Base-by-base conservation (phyloP, 2,329 filamentous ascomycete species). In the Tothia fuscella region DNA sequence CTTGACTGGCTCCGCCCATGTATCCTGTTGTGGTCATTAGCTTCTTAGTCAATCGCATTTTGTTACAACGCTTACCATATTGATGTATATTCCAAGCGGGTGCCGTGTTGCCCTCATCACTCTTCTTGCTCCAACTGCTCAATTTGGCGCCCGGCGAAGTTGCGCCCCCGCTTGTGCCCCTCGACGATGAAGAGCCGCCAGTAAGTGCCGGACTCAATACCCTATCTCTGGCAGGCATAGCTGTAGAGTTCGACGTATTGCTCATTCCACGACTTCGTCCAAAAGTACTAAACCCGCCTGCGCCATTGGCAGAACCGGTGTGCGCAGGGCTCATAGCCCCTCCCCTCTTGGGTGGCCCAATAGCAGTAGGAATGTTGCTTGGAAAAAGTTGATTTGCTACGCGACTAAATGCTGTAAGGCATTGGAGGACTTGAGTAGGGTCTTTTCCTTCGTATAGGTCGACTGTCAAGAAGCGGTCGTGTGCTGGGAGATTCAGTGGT, bases 61-160 rank as follows among this genome's bases (percentile, higher is more conserved):
- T 41, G 20, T 29, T 6, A 17, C 13, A 5, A 21, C n/a, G 1
- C 39, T 20, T 31, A 34, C 47, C 88, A 57, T 98, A 98, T 58
- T 98, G 91, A 44, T 88, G 82, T 51, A 96, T 96, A 57, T 96
- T 98, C 91, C 91, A 98, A 2, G 91, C 91, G 0, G 91, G 91
- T 20, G 80, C 72, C 2, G 88, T 95, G 33, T 71, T 72, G 13
- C 75, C 76, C 59, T 95, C 83, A 51, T 95, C 85, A 42, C 75
- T 73, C 59, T 74, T 84, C 58, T 78, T 93, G 61, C 84, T 93
- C 91, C 91, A 96, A 61, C 78, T 93, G 56, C 83, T 94, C 47
- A 89, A 76, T n/a, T 68, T 63, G 12, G 69, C 66, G 22, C 60
- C 55, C 4, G 65, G 61, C 29, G 67, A 65, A 43, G 58, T 66